Percentiles rank a stretch among this genome's conserved stretches.
Evolutionary conservation across 345 rosid genomes (phyloP).

Genomic region (Eucalyptus pauciflora): DNA sequence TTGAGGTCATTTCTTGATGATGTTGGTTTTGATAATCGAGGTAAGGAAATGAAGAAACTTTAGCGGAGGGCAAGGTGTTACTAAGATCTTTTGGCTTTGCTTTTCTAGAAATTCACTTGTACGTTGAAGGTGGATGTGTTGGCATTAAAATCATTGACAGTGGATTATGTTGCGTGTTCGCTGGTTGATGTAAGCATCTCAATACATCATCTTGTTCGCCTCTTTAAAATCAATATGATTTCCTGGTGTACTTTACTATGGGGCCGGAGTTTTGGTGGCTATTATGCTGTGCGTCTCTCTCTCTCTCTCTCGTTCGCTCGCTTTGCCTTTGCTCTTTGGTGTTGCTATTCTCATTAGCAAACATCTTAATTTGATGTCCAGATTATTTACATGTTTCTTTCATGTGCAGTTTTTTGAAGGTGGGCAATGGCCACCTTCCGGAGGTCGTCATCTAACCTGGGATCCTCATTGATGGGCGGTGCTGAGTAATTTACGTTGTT

Average conservation of each 20-base stretch:
- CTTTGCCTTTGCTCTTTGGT: background rate
- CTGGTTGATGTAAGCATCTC: background rate
- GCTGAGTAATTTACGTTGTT: slow-evolving; percentile 25
- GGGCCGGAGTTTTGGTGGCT: background rate
- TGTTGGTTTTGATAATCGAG: background rate
- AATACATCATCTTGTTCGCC: background rate
- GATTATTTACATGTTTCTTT: background rate
- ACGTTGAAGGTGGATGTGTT: background rate
- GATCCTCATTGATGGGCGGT: slow-evolving; percentile 37
- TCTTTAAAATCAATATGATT: background rate
- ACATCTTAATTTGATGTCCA: background rate
- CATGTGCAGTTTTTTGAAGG: slow-evolving; percentile 21
- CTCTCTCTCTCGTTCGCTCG: background rate
- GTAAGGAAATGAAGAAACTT: background rate
- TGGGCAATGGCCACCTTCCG: slow-evolving; percentile 16
- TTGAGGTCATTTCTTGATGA: background rate
- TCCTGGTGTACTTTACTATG: background rate
- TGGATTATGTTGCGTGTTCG: background rate
- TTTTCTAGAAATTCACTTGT: background rate
- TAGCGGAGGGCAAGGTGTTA: background rate
- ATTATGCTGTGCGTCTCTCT: background rate
- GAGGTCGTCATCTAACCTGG: slow-evolving; percentile 22
- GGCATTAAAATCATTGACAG: background rate
- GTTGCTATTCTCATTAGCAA: background rate
- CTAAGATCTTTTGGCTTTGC: background rate